Evolutionary conservation across 768 basidiomycete species (phyloP).

Genomic region (Trametes villosa): DNA sequence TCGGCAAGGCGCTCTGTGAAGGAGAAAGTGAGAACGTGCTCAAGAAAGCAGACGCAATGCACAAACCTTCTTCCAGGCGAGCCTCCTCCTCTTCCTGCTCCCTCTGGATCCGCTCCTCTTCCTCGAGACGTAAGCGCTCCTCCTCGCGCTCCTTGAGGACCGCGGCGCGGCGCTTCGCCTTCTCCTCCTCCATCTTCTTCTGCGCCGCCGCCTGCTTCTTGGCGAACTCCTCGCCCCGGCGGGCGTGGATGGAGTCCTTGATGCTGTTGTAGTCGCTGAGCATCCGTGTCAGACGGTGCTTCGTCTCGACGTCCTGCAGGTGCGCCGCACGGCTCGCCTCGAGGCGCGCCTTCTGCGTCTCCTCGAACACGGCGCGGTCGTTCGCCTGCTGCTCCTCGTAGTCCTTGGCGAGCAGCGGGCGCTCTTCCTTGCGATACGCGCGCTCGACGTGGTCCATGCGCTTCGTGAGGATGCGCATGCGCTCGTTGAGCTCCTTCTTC

Average conservation of each 20-base stretch:
- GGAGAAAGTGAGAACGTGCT: conserved; percentile 2
- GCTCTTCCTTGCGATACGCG: conserved; percentile 92
- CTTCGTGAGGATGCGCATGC: conserved; percentile 82
- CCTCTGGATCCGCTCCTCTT: conserved; percentile 40
- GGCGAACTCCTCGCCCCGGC: conserved; percentile 68
- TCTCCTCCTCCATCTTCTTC: conserved; percentile 83
- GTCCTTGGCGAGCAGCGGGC: conserved; percentile 82
- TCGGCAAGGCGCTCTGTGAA: conserved; percentile 55
- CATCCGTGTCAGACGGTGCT: conserved; percentile 76
- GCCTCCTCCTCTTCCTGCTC: conserved; percentile 48
- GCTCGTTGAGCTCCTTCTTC: conserved; percentile 83
- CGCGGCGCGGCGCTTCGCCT: conserved; percentile 65
- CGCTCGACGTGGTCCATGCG: conserved; percentile 95
- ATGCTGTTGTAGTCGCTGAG: conserved; percentile 65
- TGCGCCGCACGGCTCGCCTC: conserved; percentile 63
- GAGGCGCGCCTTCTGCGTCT: conserved; percentile 57
- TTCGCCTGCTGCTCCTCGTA: conserved; percentile 83
- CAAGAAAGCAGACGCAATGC: neutral
- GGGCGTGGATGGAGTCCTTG: conserved; percentile 56
- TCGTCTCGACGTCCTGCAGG: conserved; percentile 69
- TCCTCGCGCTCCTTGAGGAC: conserved; percentile 65
- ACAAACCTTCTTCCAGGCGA: conserved; percentile 56
- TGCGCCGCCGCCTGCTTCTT: conserved; percentile 58
- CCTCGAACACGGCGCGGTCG: conserved; percentile 73
- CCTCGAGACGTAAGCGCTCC: conserved; percentile 48